A percentile compares a stretch with the other conserved stretches of the same genome.
These are phyloP conservation scores for Cyberlindnera lachancei DNA, from an alignment of 805 yeast species.

Conservation along the genomic window DNA sequence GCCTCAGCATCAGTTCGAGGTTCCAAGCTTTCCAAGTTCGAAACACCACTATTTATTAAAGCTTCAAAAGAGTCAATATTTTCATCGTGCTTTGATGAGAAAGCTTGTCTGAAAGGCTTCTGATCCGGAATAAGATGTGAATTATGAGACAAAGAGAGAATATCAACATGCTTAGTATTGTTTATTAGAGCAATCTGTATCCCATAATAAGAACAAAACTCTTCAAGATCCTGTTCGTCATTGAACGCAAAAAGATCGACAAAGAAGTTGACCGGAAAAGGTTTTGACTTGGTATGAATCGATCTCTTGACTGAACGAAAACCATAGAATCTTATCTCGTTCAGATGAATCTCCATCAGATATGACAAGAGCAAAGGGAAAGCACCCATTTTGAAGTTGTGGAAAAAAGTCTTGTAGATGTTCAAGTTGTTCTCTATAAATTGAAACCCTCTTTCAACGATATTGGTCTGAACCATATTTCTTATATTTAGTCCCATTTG, in stretches of 20 bases:
- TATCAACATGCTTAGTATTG: conserved; percentile 31
- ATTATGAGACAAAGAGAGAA: conserved; percentile 33
- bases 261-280: conserved; percentile 45
- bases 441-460: conserved; percentile 45
- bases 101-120: conserved; percentile 40
- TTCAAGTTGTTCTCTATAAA: conserved; percentile 52
- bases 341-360: conserved; percentile 70
- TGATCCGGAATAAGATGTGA: conserved; percentile 30
- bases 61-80: conserved; percentile 27
- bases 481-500: conserved; percentile 70
- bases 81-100: conserved; percentile 33
- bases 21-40: not conserved
- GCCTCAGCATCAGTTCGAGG: too few relatives aligned
- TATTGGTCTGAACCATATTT: conserved; percentile 52
- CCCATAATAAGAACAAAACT: conserved; percentile 59
- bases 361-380: conserved; percentile 68
- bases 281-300: conserved; percentile 63
- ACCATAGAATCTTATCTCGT: conserved; percentile 70
- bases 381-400: conserved; percentile 37
- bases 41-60: conserved; percentile 24
- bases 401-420: conserved; percentile 57
- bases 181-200: conserved; percentile 34
- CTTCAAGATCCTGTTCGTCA: conserved; percentile 39
- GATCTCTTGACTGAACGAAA: conserved; percentile 58
- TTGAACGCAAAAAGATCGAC: conserved; percentile 59